Evolutionary conservation across 1,284 basidiomycete genomes (phyloP), one percentile per base, ranked within the genome.

Genomic region (Boletus sp.): DNA sequence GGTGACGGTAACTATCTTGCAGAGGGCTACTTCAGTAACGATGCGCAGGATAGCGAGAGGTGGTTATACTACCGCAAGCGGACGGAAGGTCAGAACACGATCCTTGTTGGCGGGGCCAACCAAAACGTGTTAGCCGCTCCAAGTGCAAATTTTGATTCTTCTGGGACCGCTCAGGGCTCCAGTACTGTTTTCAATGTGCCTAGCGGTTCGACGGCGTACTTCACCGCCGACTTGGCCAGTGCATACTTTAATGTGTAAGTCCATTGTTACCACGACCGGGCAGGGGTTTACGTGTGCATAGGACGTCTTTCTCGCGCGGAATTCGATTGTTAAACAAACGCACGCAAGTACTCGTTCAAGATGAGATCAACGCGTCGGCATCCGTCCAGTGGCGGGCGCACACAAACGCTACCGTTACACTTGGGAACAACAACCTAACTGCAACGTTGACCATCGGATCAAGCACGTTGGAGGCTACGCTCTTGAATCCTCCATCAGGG

Each of bases 41-140:
- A 89, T 57, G 61, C 64, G 0, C 89, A 93, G 66, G 68, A 75
- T 49, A 78, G 83, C 36, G 64, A 72, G 16, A 79, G 94, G 53
- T 97, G 94, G 94, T 59, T 78, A 53, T 96, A 94, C 72, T 99
- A 96, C 78, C 84, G 94, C 66, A 98, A 95, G 78, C 81, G 84
- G 67, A 97, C 94, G 2, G 90, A 94, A 69, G 95, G 95, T 12
- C 96, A 99, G 74, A 99, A 99, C 77, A 94, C 92, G 2, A 77
- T 99, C 54, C 60, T 94, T 46, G 78, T 97, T 58, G 80, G 82
- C 67, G 69, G 76, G 55, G 64, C 70, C 39, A 98, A 99, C 72
- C 94, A 99, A 72, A 76, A 84, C 52, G 84, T 96, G 41, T 66
- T 65, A 29, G 88, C 86, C 25, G 75, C 77, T 12, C 92, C 94